These are phyloP conservation scores for Drechslerella coelobrocha DNA, from an alignment of 2,329 filamentous ascomycete genomes.

Conservation along the genomic window DNA sequence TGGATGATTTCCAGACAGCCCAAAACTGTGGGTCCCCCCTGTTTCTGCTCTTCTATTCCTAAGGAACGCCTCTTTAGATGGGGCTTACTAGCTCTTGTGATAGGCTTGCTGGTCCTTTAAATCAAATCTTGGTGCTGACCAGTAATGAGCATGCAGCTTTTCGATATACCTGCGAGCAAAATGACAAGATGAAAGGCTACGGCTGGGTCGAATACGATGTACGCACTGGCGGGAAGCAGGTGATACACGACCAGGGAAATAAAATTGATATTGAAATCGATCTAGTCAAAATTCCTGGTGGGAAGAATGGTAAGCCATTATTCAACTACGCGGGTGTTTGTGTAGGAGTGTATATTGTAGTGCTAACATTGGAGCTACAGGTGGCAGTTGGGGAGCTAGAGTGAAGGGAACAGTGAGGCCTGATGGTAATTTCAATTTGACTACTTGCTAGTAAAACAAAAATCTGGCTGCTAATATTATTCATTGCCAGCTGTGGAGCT, in stretches of 20 bases:
- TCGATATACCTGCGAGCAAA: slow-evolving; percentile 93
- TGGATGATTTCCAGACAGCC: slow-evolving; percentile 77
- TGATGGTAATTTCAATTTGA: slow-evolving; percentile 61
- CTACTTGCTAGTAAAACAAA: not conserved
- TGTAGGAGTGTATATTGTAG: slow-evolving; percentile 8
- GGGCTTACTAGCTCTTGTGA: too few relatives aligned
- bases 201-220: slow-evolving; percentile 98
- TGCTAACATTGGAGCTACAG: slow-evolving; percentile 12
- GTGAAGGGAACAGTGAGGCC: slow-evolving; percentile 80
- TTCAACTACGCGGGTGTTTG: not conserved
- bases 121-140: slow-evolving; percentile 3
- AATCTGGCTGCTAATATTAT: slow-evolving; percentile 11
- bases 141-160: slow-evolving; percentile 66
- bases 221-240: slow-evolving; percentile 82
- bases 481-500: slow-evolving; percentile 61
- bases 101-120: too few relatives aligned
- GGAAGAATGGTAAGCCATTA: slow-evolving; percentile 67
- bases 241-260: slow-evolving; percentile 88
- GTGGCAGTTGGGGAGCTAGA: slow-evolving; percentile 86
- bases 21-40: slow-evolving; percentile 70
- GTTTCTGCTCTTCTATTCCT: not conserved
- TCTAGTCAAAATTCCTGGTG: slow-evolving; percentile 91
- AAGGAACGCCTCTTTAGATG: not conserved
- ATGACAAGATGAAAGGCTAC: slow-evolving; percentile 91
- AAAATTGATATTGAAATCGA: slow-evolving; percentile 87